Evolutionary conservation across 2,329 filamentous ascomycete species (phyloP).

Genomic region (Alternaria rosae): DNA sequence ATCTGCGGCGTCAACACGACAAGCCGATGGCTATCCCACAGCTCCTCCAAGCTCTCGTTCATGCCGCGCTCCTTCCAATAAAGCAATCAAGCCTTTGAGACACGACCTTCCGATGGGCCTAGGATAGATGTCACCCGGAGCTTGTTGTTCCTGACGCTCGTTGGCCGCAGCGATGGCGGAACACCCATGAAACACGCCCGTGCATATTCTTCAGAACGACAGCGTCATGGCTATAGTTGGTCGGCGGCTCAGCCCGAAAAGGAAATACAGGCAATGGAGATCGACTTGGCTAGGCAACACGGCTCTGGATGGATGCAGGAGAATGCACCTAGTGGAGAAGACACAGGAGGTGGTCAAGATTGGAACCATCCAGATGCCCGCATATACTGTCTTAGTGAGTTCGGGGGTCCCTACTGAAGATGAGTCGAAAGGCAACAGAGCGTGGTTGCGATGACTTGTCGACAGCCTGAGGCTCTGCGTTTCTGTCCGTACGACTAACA

Average conservation of each 20-base stretch:
- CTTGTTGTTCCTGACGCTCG: conserved; percentile 27
- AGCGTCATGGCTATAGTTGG: conserved; percentile 21
- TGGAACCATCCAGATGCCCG: background rate
- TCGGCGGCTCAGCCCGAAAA: conserved; percentile 12
- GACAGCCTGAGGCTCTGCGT: conserved; percentile 6
- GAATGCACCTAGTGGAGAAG: conserved; percentile 3
- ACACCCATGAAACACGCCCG: conserved; percentile 30
- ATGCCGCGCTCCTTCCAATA: conserved; percentile 10
- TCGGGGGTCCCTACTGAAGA: background rate
- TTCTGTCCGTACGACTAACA: conserved; percentile 1
- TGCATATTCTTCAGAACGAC: conserved; percentile 17
- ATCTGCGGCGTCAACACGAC: background rate
- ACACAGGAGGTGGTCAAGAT: conserved; percentile 4
- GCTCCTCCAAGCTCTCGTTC: background rate
- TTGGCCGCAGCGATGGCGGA: conserved; percentile 22
- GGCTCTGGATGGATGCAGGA: conserved; percentile 14
- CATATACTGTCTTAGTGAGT: background rate
- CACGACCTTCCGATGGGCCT: conserved; percentile 7
- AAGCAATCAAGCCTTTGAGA: conserved; percentile 21
- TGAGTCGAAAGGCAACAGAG: background rate
- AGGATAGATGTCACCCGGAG: conserved; percentile 14
- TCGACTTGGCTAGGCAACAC: conserved; percentile 8
- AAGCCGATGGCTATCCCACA: background rate
- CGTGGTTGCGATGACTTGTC: background rate
- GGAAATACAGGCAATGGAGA: conserved; percentile 8